Evolutionary conservation across 192 early-diverging fungal genomes (phyloP).

Genomic region (Coemansia erecta): DNA sequence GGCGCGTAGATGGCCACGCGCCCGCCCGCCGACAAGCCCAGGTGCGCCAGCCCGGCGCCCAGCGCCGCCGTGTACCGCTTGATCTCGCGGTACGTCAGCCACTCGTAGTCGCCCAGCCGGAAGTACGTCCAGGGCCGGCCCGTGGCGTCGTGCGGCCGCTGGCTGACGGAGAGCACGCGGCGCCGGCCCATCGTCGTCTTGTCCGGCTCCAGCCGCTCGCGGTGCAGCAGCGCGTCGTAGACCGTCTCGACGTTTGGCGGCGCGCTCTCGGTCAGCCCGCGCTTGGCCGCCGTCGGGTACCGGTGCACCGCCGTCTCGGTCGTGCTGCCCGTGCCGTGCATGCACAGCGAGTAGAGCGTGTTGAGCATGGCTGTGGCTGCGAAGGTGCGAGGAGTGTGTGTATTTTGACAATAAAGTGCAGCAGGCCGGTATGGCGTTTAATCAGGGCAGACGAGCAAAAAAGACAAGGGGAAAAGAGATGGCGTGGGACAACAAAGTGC

Average conservation of each 20-base stretch:
- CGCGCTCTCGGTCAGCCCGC: conserved; percentile 25
- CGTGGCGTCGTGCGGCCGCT: conserved; percentile 61
- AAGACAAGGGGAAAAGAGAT: conserved; percentile 1
- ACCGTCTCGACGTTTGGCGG: conserved; percentile 59
- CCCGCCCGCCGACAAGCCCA: conserved; percentile 53
- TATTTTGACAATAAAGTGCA: no score
- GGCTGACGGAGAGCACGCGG: conserved; percentile 57
- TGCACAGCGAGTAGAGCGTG: conserved; percentile 21
- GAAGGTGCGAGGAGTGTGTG: background rate
- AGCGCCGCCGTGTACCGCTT: conserved; percentile 54
- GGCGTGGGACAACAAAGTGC: background rate
- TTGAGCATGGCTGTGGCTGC: background rate
- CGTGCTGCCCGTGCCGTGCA: conserved; percentile 18
- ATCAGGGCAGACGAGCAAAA: background rate
- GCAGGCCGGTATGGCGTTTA: no score
- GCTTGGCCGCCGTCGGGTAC: conserved; percentile 17
- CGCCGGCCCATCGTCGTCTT: conserved; percentile 72
- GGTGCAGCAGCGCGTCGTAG: conserved; percentile 68
- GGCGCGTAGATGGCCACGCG: conserved; percentile 69
- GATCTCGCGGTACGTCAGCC: conserved; percentile 76
- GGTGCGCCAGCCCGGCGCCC: conserved; percentile 70
- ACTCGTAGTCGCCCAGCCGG: conserved; percentile 75
- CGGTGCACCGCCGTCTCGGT: conserved; percentile 31
- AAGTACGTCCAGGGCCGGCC: conserved; percentile 76
- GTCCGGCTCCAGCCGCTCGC: conserved; percentile 55